Percentiles rank a stretch among this genome's conserved stretches.
These are phyloP conservation scores for Ballota nigra DNA, from an alignment of 257 asterid species.

Conservation along the genomic window DNA sequence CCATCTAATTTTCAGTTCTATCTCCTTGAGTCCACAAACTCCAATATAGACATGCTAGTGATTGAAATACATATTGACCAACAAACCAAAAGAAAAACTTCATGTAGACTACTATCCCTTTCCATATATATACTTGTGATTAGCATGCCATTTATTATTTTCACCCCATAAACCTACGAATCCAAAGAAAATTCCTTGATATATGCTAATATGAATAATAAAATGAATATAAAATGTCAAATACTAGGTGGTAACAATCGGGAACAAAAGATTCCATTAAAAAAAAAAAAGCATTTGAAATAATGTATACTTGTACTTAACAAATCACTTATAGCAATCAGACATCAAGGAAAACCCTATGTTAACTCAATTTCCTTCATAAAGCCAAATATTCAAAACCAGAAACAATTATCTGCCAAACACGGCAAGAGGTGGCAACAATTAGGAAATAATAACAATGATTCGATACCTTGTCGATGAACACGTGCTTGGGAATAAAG, in stretches of 20 bases:
- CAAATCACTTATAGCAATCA: neutral
- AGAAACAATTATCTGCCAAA: neutral
- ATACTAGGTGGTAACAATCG: neutral
- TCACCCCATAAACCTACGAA: no score
- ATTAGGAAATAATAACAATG: neutral
- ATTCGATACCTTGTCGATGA: slow-evolving; percentile 58
- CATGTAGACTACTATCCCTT: no score
- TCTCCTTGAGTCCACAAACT: no score
- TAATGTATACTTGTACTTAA: neutral
- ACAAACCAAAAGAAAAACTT: neutral
- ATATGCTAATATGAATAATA: neutral
- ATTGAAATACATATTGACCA: neutral
- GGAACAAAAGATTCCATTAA: neutral
- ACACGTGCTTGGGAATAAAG: slow-evolving; percentile 42
- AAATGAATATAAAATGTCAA: no score
- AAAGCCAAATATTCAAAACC: neutral
- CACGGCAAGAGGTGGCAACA: neutral
- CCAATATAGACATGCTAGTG: no score
- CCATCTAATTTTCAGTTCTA: neutral
- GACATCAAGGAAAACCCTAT: neutral
- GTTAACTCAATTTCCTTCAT: neutral
- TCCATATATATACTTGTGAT: no score
- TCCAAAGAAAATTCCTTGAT: neutral
- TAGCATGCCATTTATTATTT: no score
- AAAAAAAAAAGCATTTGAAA: no score